Conservation (phyloP, 495 filamentous ascomycete species). For the Apiosordaria backusii region DNA sequence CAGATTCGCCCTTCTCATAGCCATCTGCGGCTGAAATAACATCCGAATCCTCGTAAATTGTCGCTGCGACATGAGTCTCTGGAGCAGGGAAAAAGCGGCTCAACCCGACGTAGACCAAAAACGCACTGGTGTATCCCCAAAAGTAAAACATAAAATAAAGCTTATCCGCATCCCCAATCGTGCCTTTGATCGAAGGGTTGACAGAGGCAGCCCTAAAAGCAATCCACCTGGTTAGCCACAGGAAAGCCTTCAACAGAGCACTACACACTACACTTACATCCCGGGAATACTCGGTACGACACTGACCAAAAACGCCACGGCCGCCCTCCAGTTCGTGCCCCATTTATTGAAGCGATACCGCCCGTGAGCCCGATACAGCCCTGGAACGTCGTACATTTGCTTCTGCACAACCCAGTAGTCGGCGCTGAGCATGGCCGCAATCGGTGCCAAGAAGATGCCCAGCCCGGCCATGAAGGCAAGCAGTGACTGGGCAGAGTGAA, state of each 20-base stretch:
- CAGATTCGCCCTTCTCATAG: constrained; percentile 20
- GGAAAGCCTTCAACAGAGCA: not conserved
- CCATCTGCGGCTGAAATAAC: constrained; percentile 19
- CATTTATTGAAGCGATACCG: constrained; percentile 35
- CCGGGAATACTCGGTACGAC: constrained; percentile 40
- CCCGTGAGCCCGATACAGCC: constrained; percentile 37
- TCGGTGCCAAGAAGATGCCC: constrained; percentile 46
- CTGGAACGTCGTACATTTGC: constrained; percentile 43
- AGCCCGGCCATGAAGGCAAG: constrained; percentile 55
- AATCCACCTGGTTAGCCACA: constrained; percentile 10
- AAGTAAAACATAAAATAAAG: constrained; percentile 41
- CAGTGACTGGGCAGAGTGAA: constrained; percentile 54
- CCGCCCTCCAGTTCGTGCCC: constrained; percentile 46
- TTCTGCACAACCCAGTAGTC: constrained; percentile 51
- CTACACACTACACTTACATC: constrained; percentile 32
- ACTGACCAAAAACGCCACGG: constrained; percentile 38
- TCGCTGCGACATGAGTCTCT: constrained; percentile 31
- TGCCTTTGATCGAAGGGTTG: constrained; percentile 19
- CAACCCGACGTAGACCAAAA: constrained; percentile 31
- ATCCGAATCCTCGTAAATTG: constrained; percentile 28
- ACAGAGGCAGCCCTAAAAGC: constrained; percentile 25
- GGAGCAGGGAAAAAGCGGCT: constrained; percentile 36
- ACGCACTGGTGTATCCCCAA: constrained; percentile 40
- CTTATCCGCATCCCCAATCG: constrained; percentile 28
- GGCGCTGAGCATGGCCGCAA: constrained; percentile 46